Evolutionary conservation across 2,329 filamentous ascomycete genomes (phyloP).

Genomic region (Aureobasidium sp.): DNA sequence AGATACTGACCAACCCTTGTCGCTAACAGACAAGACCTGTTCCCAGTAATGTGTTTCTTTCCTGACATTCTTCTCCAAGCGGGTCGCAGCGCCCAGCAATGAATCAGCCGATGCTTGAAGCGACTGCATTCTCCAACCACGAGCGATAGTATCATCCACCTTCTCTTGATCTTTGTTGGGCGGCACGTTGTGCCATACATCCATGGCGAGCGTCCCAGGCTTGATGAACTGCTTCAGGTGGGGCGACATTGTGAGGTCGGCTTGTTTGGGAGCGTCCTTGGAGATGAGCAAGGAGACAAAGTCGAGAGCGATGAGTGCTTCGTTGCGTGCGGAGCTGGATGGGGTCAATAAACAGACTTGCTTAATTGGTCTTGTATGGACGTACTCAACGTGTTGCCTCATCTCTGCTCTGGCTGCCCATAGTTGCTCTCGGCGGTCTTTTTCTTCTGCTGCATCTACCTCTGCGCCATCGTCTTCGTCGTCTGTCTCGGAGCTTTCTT

Average conservation of each 20-base stretch:
- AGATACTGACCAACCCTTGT: constrained; percentile 80
- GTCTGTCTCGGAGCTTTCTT: constrained; percentile 33
- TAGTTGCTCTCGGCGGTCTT: constrained; percentile 31
- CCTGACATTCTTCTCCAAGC: constrained; percentile 67
- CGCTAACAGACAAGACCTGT: constrained; percentile 69
- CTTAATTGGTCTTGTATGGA: background rate
- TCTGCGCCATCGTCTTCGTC: constrained; percentile 26
- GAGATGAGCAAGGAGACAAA: constrained; percentile 75
- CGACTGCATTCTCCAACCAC: constrained; percentile 70
- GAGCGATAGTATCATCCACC: constrained; percentile 39
- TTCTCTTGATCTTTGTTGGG: constrained; percentile 42
- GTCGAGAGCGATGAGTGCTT: constrained; percentile 64
- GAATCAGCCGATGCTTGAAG: constrained; percentile 67
- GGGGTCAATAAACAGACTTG: background rate
- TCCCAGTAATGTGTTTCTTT: constrained; percentile 85
- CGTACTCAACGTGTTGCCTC: constrained; percentile 31
- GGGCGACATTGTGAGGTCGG: constrained; percentile 60
- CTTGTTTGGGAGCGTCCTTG: constrained; percentile 67
- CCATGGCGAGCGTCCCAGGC: constrained; percentile 65
- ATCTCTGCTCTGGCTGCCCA: constrained; percentile 33
- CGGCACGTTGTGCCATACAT: constrained; percentile 47
- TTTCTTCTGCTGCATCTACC: constrained; percentile 5
- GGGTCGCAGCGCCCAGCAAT: constrained; percentile 60
- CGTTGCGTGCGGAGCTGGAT: constrained; percentile 42
- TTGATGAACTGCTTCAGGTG: constrained; percentile 62